Base-by-base conservation (phyloP, 2,329 filamentous ascomycete genomes). In the Arthrinium puccinioides region DNA sequence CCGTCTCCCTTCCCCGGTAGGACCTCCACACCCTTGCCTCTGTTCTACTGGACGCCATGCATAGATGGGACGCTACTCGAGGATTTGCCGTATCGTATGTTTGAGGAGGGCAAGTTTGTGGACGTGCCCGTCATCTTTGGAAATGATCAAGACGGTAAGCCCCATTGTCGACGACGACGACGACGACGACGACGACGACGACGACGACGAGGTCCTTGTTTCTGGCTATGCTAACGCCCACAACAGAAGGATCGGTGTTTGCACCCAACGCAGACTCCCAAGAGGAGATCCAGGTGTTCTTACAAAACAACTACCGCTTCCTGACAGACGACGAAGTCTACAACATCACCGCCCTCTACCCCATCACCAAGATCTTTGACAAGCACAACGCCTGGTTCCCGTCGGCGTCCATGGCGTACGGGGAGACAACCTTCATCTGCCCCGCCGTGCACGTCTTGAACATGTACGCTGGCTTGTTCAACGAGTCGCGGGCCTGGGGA, bases 31-130 rank as follows among this genome's bases (percentile, higher is more conserved):
- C 60, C 53, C 1, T 25, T 48, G 5, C 57, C 69, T 0, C 51
- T 62, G 0, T 74, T 72, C 47, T 72, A 71, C 55, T 75, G 66
- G 66, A 62, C 66, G 3, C 71, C 71, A 0, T 69, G 64, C 33
- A 52, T 72, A 6, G 71, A 75, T 39, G 70, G 67, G 7, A 60
- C 61, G 5, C 48, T 73, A 9, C 46, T 74, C 10, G 50, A 43
- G 4, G 67, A 69, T 38, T 52, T 61, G 9, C 63, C 67, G 2
- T 67, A 63, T 27, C 43, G 38, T 4, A 49, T 70, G 39, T 68
- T 66, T 28, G 49, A 56, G 6, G 45, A 50, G 2, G 64, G 66
- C 0, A 47, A 53, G 6, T 69, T 69, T 39, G 40, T 67, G 39
- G 53, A 59, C 21, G 64, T 73, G 19, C 69, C 70, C 0, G 44